A percentile compares a stretch with the other conserved stretches of the same genome.
phyloP scores from a whole-genome alignment of 2,329 filamentous ascomycete species.

The Laburnicola sp. region DNA sequence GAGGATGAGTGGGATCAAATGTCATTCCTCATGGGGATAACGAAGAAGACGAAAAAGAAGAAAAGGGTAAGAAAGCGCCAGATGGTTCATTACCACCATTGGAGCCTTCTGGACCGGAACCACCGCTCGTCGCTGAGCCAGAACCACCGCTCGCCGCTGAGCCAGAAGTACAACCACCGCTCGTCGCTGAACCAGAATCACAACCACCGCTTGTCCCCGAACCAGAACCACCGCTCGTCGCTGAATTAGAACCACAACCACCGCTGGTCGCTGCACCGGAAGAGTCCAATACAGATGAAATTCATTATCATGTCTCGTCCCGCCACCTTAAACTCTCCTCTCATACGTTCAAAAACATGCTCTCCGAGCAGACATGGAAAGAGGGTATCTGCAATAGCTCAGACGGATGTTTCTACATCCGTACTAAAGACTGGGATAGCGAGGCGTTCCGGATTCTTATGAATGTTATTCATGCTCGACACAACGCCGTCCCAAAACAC shows the following conservation, averaged over 20 bases:
- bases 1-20: too few species aligned
- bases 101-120: neutral
- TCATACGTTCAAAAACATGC: neutral
- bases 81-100: neutral
- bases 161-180: neutral
- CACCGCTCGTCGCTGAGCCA: neutral
- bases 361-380: neutral
- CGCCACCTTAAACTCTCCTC: constrained; percentile 1
- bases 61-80: too few species aligned
- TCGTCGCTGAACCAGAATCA: neutral
- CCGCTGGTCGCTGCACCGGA: neutral
- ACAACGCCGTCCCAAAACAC: constrained; percentile 43
- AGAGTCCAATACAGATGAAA: neutral
- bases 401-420: constrained; percentile 12
- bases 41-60: too few species aligned
- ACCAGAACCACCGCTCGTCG: neutral
- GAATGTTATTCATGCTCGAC: constrained; percentile 52
- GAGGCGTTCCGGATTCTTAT: constrained; percentile 48
- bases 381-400: neutral
- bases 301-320: constrained; percentile 4
- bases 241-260: neutral
- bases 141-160: neutral
- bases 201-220: neutral
- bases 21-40: too few species aligned
- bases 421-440: constrained; percentile 31